Evolutionary conservation across 352 stramenopile species (phyloP).

Genomic region (Phytopythium oedochilum): DNA sequence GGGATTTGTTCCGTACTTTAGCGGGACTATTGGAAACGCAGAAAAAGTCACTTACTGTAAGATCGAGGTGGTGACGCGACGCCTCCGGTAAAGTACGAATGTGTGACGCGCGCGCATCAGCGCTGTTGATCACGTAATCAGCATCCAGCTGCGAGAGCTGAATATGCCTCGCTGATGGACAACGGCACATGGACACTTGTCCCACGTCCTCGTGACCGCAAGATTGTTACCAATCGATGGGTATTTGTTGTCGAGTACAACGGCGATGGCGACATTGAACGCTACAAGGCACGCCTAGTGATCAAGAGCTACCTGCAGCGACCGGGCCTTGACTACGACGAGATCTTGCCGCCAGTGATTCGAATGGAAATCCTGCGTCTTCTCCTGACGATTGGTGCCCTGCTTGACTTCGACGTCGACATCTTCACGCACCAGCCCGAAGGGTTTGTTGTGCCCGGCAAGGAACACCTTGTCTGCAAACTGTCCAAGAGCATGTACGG

Average conservation of each 20-base stretch:
- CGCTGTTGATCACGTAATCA: no score
- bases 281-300: neutral
- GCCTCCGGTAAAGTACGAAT: no score
- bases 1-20: no score
- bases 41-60: no score
- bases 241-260: slow-evolving; percentile 12
- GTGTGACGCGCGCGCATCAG: no score
- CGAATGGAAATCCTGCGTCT: slow-evolving; percentile 12
- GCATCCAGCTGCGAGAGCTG: no score
- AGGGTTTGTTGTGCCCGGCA: slow-evolving; percentile 10
- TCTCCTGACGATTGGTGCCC: slow-evolving; percentile 2
- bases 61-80: no score
- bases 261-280: slow-evolving; percentile 6
- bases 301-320: slow-evolving; percentile 1
- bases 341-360: neutral
- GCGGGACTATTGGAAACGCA: no score
- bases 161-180: slow-evolving; percentile 4
- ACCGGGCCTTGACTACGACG: neutral
- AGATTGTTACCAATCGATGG: neutral
- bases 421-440: slow-evolving; percentile 15
- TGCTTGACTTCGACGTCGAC: slow-evolving; percentile 15
- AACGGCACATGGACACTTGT: slow-evolving; percentile 9
- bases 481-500: slow-evolving; percentile 13
- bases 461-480: slow-evolving; percentile 7
- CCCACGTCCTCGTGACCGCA: neutral